Base-by-base conservation (phyloP, 2,329 filamentous ascomycete genomes). In the Epichloe glyceriae region DNA sequence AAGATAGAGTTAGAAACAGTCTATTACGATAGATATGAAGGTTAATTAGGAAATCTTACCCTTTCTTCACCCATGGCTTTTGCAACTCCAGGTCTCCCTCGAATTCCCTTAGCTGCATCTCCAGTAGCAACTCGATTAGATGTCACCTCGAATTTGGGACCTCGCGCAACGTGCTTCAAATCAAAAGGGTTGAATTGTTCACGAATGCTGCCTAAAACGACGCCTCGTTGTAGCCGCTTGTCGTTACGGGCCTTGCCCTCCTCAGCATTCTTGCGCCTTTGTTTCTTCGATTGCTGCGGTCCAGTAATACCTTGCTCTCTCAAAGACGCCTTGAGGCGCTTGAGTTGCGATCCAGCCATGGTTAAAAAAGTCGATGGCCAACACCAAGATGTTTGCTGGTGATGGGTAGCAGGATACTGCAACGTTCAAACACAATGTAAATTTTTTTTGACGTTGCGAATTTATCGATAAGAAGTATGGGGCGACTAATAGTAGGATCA, bases 141-240 rank as follows among this genome's bases (percentile, higher is more conserved):
- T 0, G 86, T 89, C 43, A 90, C 84, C 42, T 91, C 83, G 57
- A 95, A 95, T 62, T 97, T 97, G 51, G 82, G 82, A 0, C 83
- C 86, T 53, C 85, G 78, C 1, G 83, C 75, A 40, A 85, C 82
- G 52, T 86, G 81, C 68, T 94, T 94, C 65, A 95, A 80, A 64
- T 98, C 93, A 68, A 98, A 98, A 0, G 93, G 93, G 66, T 98
- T 98, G 78, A 97, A 97, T 58, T 90, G 85, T 62, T 97, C 90
- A 63, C 93, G 85, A 64, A 98, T 96, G 52, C 80, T 81, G 59
- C 86, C 82, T 55, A 98, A 75, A 15, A 89, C 87, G 51, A 82
- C 83, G 62, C 85, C 80, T 62, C 85, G 81, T 64, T 88, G 81
- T 26, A 88, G 76, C 53, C 87, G 83, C 67, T 88, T 86, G 61